A percentile compares a stretch with the other conserved stretches of the same genome.
phyloP scores from a whole-genome alignment of 2,329 filamentous ascomycete genomes.

The Ascochyta lentis region DNA sequence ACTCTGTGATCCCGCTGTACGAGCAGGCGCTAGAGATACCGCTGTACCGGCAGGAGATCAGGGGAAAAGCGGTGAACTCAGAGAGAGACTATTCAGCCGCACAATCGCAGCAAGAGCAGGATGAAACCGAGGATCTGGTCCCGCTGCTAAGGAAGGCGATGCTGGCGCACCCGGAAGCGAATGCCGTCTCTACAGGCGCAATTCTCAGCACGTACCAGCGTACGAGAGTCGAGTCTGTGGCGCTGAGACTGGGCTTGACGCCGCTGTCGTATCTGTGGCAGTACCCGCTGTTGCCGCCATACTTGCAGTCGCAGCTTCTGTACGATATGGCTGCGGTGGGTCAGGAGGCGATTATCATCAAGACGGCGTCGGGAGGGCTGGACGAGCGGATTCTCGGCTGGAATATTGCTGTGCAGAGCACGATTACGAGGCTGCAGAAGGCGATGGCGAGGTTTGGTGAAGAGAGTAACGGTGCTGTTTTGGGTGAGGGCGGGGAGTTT shows the following conservation, averaged over 20 bases:
- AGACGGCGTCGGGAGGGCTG: conserved; percentile 89
- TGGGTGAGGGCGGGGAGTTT: conserved; percentile 96
- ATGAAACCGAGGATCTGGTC: conserved; percentile 90
- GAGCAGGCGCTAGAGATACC: conserved; percentile 78
- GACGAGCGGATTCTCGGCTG: conserved; percentile 82
- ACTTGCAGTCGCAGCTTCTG: conserved; percentile 63
- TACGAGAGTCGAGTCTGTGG: conserved; percentile 92
- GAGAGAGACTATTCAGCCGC: conserved; percentile 69
- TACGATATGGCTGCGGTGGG: conserved; percentile 80
- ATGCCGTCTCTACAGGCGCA: conserved; percentile 87
- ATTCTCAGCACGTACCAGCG: conserved; percentile 96
- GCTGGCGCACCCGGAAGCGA: conserved; percentile 75
- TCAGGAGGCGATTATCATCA: conserved; percentile 90
- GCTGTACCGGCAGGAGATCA: conserved; percentile 80
- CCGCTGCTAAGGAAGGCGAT: conserved; percentile 74
- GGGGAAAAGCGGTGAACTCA: conserved; percentile 72
- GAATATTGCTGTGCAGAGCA: conserved; percentile 68
- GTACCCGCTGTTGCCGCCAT: conserved; percentile 74
- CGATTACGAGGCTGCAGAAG: conserved; percentile 57
- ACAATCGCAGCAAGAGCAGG: conserved; percentile 48
- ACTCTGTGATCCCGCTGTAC: conserved; percentile 85
- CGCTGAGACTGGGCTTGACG: conserved; percentile 78
- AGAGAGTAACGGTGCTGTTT: conserved; percentile 69
- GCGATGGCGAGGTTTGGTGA: conserved; percentile 72
- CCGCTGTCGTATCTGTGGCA: conserved; percentile 93